Evolutionary conservation across 73 alveolate genomes (phyloP).

Genomic region (Urostyla sp.): DNA sequence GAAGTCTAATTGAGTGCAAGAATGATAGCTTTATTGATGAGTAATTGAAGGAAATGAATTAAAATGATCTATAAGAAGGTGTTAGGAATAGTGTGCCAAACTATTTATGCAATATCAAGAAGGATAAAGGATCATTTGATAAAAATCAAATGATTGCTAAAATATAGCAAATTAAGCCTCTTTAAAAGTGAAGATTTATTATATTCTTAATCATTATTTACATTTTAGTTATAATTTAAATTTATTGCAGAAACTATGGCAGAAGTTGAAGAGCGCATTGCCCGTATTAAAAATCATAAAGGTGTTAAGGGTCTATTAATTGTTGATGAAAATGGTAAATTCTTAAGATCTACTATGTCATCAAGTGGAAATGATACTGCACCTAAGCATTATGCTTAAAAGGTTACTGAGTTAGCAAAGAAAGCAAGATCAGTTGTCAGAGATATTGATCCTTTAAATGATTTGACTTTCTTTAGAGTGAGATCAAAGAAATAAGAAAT

Average conservation of each 20-base stretch:
- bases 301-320: slow-evolving; percentile 85
- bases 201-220: too few relatives aligned
- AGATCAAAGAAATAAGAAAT: slow-evolving; percentile 96
- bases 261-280: slow-evolving; percentile 85
- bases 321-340: slow-evolving; percentile 82
- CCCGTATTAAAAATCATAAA: slow-evolving; percentile 82
- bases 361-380: slow-evolving; percentile 69
- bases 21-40: too few relatives aligned
- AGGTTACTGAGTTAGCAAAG: slow-evolving; percentile 81
- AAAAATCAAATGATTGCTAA: too few relatives aligned
- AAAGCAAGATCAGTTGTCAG: slow-evolving; percentile 87
- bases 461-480: slow-evolving; percentile 94
- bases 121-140: not conserved
- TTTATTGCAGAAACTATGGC: slow-evolving; percentile 50
- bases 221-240: slow-evolving; percentile 38
- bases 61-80: too few relatives aligned
- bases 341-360: slow-evolving; percentile 78
- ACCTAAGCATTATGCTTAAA: slow-evolving; percentile 79
- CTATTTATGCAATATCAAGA: not conserved
- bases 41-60: too few relatives aligned
- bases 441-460: slow-evolving; percentile 90
- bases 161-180: not conserved
- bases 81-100: too few relatives aligned
- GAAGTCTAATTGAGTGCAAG: too few relatives aligned
- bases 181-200: not conserved